Conservation (phyloP, 129 eudicot species). For the Deinandra increscens region DNA sequence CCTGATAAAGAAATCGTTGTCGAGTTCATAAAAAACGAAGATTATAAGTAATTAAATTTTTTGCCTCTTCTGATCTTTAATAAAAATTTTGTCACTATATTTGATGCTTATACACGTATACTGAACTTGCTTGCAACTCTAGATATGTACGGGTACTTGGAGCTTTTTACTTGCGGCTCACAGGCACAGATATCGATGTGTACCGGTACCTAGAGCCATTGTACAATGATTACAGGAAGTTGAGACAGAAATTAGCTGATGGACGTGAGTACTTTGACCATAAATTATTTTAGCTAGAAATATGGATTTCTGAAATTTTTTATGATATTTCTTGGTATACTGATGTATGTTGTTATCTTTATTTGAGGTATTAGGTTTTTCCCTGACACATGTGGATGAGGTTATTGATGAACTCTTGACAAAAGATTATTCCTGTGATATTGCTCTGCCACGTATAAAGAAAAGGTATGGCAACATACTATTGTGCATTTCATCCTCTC, state of each 20-base stretch:
- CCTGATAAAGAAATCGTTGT: slow-evolving; percentile 98
- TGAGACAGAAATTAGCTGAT: slow-evolving; percentile 60
- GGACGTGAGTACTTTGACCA: slow-evolving; percentile 53
- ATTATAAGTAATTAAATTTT: slow-evolving; percentile 55
- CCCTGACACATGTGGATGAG: slow-evolving; percentile 91
- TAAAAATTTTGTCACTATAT: background rate
- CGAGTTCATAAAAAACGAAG: slow-evolving; percentile 89
- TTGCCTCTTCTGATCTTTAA: background rate
- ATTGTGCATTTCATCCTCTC: background rate
- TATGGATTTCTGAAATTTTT: slow-evolving; percentile 1
- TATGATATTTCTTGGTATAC: background rate
- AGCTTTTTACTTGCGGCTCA: slow-evolving; percentile 85
- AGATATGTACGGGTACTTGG: slow-evolving; percentile 88
- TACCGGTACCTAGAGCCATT: slow-evolving; percentile 88
- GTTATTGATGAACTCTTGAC: slow-evolving; percentile 89
- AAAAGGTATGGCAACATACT: slow-evolving; percentile 55
- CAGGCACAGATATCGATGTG: slow-evolving; percentile 88
- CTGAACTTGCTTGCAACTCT: background rate
- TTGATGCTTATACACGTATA: background rate
- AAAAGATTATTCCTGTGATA: slow-evolving; percentile 87
- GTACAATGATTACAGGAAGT: slow-evolving; percentile 88
- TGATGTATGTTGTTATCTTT: slow-evolving; percentile 17
- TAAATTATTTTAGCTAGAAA: slow-evolving; percentile 2
- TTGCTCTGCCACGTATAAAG: slow-evolving; percentile 88
- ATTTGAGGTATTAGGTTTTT: slow-evolving; percentile 38